A percentile compares a stretch with the other conserved stretches of the same genome.
Conservation (phyloP, 192 early-diverging fungal species). For the Irineochytrium annulatum region DNA sequence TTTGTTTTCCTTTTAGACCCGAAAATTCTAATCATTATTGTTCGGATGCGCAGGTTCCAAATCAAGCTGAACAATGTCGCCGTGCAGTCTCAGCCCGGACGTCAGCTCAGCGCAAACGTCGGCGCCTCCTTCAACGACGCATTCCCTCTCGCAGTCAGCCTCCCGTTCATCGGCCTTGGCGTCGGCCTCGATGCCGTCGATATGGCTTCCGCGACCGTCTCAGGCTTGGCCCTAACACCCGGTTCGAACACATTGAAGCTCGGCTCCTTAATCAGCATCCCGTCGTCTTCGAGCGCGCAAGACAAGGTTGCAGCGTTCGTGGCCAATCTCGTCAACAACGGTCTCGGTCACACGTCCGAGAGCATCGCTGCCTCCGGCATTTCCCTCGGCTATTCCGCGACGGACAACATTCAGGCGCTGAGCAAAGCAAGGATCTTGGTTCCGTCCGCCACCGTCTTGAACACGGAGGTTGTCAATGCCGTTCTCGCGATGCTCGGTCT, state of each 20-base stretch:
- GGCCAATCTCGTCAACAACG: slow-evolving; percentile 6
- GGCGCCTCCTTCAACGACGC: not conserved
- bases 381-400: slow-evolving; percentile 3
- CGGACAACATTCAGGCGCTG: slow-evolving; percentile 4
- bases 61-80: not conserved
- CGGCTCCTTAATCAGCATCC: not conserved
- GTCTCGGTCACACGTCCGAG: slow-evolving; percentile 3
- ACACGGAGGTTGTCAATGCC: not conserved
- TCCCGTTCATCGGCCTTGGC: slow-evolving; percentile 1
- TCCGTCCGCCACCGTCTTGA: slow-evolving; percentile 5
- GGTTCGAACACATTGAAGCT: slow-evolving; percentile 8
- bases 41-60: not conserved
- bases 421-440: slow-evolving; percentile 11
- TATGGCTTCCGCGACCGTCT: not conserved
- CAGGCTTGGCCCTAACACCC: not conserved
- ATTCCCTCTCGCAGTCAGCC: slow-evolving; percentile 6
- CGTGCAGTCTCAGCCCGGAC: not conserved
- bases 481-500: not conserved
- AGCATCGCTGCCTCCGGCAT: slow-evolving; percentile 13
- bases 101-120: slow-evolving; percentile 4
- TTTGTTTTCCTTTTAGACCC: slow-evolving; percentile 4
- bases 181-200: slow-evolving; percentile 12
- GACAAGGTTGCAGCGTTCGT: slow-evolving; percentile 8
- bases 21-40: too few relatives aligned
- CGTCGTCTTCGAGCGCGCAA: slow-evolving; percentile 5